Evolutionary conservation across 1,284 basidiomycete species (phyloP).

Genomic region (Ceratobasidium sp.): DNA sequence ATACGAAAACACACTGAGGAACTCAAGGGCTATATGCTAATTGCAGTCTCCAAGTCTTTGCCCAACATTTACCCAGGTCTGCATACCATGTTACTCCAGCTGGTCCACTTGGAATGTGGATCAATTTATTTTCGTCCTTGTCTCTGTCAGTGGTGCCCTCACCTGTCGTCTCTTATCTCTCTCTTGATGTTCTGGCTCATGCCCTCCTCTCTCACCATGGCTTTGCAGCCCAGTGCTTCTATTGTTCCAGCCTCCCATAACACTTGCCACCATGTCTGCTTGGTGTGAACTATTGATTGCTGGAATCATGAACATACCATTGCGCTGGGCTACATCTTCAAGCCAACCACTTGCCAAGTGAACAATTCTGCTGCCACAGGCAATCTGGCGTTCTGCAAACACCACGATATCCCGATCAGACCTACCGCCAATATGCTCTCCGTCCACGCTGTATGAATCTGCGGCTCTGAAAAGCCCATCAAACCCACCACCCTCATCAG

Average conservation of each 20-base stretch:
- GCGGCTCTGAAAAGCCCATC: slow-evolving; percentile 52
- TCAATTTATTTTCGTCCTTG: slow-evolving; percentile 39
- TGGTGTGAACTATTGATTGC: slow-evolving; percentile 53
- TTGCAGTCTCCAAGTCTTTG: not conserved
- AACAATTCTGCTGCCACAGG: slow-evolving; percentile 56
- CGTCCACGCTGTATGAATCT: slow-evolving; percentile 57
- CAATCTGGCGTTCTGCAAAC: slow-evolving; percentile 56
- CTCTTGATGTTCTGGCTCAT: not conserved
- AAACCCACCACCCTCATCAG: slow-evolving; percentile 54
- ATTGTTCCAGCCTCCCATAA: not conserved
- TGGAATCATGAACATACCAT: slow-evolving; percentile 53
- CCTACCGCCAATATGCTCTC: slow-evolving; percentile 55
- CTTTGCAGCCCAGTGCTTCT: not conserved
- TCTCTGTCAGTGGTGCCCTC: not conserved
- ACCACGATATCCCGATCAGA: slow-evolving; percentile 52
- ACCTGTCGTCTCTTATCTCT: not conserved
- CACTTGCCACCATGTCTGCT: slow-evolving; percentile 50
- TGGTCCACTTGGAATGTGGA: not conserved
- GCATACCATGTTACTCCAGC: not conserved
- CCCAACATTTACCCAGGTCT: not conserved
- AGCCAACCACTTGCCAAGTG: slow-evolving; percentile 48
- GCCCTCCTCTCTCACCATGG: not conserved
- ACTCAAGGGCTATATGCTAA: not conserved
- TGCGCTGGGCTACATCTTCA: slow-evolving; percentile 54
- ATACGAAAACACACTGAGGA: not conserved